A percentile compares a stretch with the other conserved stretches of the same genome.
Evolutionary conservation across 2,329 filamentous ascomycete species (phyloP).

Genomic region (Remersonia thermophila): DNA sequence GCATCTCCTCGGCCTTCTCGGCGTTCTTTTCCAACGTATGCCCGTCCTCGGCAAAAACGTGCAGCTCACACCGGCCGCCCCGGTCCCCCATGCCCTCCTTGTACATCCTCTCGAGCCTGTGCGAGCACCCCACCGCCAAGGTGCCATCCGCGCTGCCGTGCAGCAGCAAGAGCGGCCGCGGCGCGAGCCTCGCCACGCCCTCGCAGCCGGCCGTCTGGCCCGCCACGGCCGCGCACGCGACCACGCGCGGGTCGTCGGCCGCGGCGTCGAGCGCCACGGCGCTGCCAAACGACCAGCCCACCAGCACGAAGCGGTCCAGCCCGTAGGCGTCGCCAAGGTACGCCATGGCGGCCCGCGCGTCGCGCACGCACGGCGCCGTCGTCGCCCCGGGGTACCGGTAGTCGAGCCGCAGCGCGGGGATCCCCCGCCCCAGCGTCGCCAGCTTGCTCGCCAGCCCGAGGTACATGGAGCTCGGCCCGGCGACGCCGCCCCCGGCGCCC

Average conservation of each 20-base stretch:
- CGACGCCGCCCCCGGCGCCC: conserved; percentile 8
- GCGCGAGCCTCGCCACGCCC: conserved; percentile 21
- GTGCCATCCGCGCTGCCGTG: conserved; percentile 28
- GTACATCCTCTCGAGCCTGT: conserved; percentile 26
- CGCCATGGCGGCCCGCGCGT: conserved; percentile 25
- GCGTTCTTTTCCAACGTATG: conserved; percentile 29
- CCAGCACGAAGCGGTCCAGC: conserved; percentile 25
- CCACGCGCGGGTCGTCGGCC: conserved; percentile 17
- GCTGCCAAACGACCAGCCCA: conserved; percentile 32
- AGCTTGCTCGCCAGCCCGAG: conserved; percentile 29
- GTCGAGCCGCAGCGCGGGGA: conserved; percentile 29
- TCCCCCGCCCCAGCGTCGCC: conserved; percentile 21
- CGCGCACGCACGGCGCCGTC: conserved; percentile 24
- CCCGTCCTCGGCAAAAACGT: conserved; percentile 29
- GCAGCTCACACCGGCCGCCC: conserved; percentile 14
- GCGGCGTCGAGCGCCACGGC: conserved; percentile 28
- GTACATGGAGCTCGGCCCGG: conserved; percentile 26
- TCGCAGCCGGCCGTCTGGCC: conserved; percentile 27
- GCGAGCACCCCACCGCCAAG: conserved; percentile 22
- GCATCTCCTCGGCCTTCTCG: conserved; percentile 24
- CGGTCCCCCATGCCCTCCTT: conserved; percentile 16
- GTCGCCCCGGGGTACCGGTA: conserved; percentile 18
- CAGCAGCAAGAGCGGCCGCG: conserved; percentile 25
- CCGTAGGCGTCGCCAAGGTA: conserved; percentile 22
- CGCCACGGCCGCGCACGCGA: conserved; percentile 27